phyloP scores from a whole-genome alignment of 2,329 filamentous ascomycete genomes.

The Leptographium lundbergii region DNA sequence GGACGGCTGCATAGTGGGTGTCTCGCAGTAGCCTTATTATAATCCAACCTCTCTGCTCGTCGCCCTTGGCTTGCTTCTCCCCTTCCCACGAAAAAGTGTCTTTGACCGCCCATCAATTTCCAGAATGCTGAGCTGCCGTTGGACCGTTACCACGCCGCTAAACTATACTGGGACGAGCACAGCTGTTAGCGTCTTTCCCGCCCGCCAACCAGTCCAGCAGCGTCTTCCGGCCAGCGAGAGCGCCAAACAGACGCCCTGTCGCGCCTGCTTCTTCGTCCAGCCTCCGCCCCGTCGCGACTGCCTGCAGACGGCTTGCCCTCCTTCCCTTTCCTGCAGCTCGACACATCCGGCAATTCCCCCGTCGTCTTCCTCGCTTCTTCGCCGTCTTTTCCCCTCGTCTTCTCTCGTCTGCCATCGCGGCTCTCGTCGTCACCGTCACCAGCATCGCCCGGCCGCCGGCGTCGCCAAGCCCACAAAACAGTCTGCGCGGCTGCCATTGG shows the following conservation, averaged over 20 bases:
- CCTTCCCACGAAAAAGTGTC: not conserved
- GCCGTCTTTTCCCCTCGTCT: not conserved
- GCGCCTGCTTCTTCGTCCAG: not conserved
- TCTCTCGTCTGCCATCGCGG: not conserved
- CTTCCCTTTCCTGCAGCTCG: not conserved
- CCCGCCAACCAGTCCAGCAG: not conserved
- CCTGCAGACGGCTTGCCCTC: not conserved
- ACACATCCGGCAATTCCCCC: not conserved
- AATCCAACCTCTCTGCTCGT: not conserved
- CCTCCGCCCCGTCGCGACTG: not conserved
- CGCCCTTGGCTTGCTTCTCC: not conserved
- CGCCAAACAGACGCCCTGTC: not conserved
- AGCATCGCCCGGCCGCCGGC: not conserved
- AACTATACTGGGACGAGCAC: constrained; percentile 7
- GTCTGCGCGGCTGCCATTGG: constrained; percentile 7
- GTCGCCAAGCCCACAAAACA: not conserved
- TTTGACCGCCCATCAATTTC: not conserved
- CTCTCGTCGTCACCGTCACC: not conserved
- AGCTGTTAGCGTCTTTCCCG: not conserved
- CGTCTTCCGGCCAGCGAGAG: not conserved
- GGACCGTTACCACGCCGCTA: constrained; percentile 9
- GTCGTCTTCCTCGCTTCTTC: not conserved
- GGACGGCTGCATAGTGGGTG: not conserved
- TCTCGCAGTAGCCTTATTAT: not conserved
- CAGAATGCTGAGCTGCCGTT: constrained; percentile 8